Evolutionary conservation across 2,329 filamentous ascomycete species (phyloP).

Genomic region (Exophiala xenobiotica): DNA sequence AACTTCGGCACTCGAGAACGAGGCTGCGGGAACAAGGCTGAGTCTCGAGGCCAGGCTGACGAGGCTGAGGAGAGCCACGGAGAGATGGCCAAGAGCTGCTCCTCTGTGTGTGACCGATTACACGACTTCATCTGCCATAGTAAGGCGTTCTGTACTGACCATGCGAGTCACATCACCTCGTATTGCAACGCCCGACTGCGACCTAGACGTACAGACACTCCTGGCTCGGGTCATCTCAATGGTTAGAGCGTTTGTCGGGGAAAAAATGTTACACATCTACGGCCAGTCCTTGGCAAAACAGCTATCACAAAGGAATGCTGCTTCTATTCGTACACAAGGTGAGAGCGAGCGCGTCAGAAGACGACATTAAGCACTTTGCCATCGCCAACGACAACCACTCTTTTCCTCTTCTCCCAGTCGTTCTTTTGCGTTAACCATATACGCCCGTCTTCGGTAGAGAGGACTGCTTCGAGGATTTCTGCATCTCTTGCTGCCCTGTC

Average conservation of each 20-base stretch:
- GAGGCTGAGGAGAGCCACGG: neutral
- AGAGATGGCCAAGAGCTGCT: too few species aligned
- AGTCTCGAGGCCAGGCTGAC: neutral
- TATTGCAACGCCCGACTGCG: too few species aligned
- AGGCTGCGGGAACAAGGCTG: too few species aligned
- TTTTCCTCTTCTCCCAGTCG: constrained; percentile 56
- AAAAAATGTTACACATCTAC: too few species aligned
- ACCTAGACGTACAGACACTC: too few species aligned
- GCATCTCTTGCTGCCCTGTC: constrained; percentile 45
- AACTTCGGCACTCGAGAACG: constrained; percentile 1
- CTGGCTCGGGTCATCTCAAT: too few species aligned
- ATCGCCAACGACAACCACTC: constrained; percentile 64
- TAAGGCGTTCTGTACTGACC: too few species aligned
- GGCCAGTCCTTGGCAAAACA: too few species aligned
- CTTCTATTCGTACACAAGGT: neutral
- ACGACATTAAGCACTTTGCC: constrained; percentile 77
- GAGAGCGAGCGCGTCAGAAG: constrained; percentile 35
- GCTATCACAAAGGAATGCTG: neutral
- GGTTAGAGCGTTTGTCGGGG: too few species aligned
- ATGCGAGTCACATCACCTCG: too few species aligned
- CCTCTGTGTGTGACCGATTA: too few species aligned
- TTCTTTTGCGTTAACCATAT: constrained; percentile 54
- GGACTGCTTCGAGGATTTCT: constrained; percentile 63
- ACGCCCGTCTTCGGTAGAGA: constrained; percentile 61
- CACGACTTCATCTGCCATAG: too few species aligned